Conservation (phyloP, 345 rosid species). For the Linum tenue region DNA sequence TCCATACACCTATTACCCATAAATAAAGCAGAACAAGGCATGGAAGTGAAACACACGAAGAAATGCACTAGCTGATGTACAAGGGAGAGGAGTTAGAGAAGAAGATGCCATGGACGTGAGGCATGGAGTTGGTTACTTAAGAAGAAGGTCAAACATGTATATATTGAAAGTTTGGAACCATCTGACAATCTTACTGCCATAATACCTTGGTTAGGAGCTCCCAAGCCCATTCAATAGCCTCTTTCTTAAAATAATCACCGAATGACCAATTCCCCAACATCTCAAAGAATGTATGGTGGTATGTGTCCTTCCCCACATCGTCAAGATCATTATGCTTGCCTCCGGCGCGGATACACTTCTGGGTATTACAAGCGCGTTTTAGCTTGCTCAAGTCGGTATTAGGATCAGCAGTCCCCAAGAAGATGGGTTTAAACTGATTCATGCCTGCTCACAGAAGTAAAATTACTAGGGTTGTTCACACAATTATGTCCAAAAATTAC, state of each 20-base stretch:
- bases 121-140: not conserved
- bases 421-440: slow-evolving; percentile 94
- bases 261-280: slow-evolving; percentile 99
- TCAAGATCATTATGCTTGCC: slow-evolving; percentile 97
- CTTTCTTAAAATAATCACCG: slow-evolving; percentile 90
- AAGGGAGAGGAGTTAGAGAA: slow-evolving; percentile 1
- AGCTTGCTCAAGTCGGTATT: slow-evolving; percentile 67
- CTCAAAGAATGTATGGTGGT: slow-evolving; percentile 98
- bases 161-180: not conserved
- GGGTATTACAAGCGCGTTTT: slow-evolving; percentile 76
- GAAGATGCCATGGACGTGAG: not conserved
- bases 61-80: not conserved
- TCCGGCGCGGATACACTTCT: slow-evolving; percentile 95
- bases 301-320: slow-evolving; percentile 96
- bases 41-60: not conserved
- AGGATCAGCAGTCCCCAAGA: slow-evolving; percentile 84
- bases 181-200: not conserved
- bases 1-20: slow-evolving; percentile 46
- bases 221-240: slow-evolving; percentile 98
- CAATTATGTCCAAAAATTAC: not conserved
- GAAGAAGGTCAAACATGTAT: not conserved
- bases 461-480: not conserved
- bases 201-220: slow-evolving; percentile 73
- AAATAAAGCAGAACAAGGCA: not conserved
- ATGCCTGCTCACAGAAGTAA: slow-evolving; percentile 39